phyloP scores from a whole-genome alignment of 257 asterid species.

The Haberlea rhodopensis region DNA sequence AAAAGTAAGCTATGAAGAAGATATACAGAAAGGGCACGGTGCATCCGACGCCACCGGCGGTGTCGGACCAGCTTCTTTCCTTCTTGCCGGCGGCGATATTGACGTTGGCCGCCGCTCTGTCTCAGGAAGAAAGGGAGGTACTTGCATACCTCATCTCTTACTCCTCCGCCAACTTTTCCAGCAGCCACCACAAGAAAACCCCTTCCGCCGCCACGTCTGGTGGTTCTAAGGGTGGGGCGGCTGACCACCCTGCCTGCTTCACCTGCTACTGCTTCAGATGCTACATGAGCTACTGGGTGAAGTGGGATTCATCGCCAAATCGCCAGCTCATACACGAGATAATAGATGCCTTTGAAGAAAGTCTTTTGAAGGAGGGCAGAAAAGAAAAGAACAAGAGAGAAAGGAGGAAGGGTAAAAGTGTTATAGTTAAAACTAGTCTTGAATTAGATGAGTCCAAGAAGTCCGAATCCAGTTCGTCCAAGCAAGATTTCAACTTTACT shows the following conservation, averaged over 20 bases:
- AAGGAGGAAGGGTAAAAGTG: conserved; percentile 43
- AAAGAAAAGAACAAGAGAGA: conserved; percentile 39
- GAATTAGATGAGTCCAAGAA: conserved; percentile 31
- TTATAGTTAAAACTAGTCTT: conserved; percentile 14
- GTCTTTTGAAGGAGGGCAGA: conserved; percentile 35
- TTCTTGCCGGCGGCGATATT: conserved; percentile 60
- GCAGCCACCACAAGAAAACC: conserved; percentile 24
- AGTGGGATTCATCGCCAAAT: conserved; percentile 74
- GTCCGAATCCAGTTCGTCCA: conserved; percentile 33
- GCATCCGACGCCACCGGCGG: conserved; percentile 61
- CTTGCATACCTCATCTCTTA: conserved; percentile 66
- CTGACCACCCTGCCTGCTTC: conserved; percentile 55
- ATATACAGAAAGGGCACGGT: conserved; percentile 56
- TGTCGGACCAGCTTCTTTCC: conserved; percentile 65
- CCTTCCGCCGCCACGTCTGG: conserved; percentile 23
- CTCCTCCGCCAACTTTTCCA: conserved; percentile 36
- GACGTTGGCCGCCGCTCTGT: conserved; percentile 48
- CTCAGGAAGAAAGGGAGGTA: conserved; percentile 53
- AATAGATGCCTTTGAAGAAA: conserved; percentile 65
- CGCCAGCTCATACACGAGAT: conserved; percentile 67
- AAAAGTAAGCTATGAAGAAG: conserved; percentile 51
- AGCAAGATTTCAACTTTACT: conserved; percentile 25
- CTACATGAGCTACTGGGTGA: conserved; percentile 66
- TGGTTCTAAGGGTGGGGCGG: conserved; percentile 31
- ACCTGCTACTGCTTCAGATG: conserved; percentile 72